phyloP scores from a whole-genome alignment of 345 rosid genomes.

The Physaria fendleri region DNA sequence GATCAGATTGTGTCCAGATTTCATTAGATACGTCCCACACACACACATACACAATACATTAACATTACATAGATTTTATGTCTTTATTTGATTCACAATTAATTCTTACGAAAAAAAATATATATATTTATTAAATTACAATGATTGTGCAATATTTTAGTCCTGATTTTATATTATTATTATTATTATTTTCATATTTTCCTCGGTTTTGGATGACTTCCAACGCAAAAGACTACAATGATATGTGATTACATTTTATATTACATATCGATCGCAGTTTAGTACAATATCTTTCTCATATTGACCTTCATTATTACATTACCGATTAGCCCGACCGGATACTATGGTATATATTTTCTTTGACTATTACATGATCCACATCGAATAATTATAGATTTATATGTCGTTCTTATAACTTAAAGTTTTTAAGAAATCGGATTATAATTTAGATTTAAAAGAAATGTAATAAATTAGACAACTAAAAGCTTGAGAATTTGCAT shows the following conservation, averaged over 20 bases:
- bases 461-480: not conserved
- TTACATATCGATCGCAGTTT: not conserved
- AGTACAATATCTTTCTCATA: constrained; percentile 7
- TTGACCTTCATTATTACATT: not conserved
- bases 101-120: not conserved
- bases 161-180: too few species aligned
- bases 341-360: constrained; percentile 1
- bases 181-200: not conserved
- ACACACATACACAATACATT: constrained; percentile 30
- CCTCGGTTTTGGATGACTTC: constrained; percentile 13
- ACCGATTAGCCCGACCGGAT: not conserved
- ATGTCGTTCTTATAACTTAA: not conserved
- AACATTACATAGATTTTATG: constrained; percentile 62
- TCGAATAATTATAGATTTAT: not conserved
- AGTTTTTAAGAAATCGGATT: not conserved
- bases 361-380: not conserved
- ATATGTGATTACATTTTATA: not conserved
- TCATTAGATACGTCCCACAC: constrained; percentile 37
- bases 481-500: not conserved
- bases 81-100: constrained; percentile 13
- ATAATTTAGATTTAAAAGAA: too few species aligned
- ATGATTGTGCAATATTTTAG: constrained; percentile 8
- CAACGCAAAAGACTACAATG: constrained; percentile 14
- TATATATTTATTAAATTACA: constrained; percentile 12
- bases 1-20: constrained; percentile 83